These are phyloP conservation scores for Daldinia childiae DNA, from an alignment of 495 filamentous ascomycete species.

Conservation along the genomic window DNA sequence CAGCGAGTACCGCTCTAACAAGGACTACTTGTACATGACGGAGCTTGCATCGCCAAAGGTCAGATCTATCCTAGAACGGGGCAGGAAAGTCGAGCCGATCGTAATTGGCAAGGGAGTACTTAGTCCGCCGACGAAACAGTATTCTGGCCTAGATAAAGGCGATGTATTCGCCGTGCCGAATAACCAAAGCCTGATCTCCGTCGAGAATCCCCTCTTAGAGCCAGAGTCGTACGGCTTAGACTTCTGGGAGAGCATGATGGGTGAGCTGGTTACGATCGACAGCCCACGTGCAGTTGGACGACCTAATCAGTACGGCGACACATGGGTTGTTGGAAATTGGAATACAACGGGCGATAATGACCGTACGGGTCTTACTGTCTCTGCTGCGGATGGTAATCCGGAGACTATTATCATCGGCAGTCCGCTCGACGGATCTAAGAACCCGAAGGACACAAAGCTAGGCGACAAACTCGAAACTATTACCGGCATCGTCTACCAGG, in stretches of 20 bases:
- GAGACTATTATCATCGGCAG: conserved; percentile 67
- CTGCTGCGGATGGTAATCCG: conserved; percentile 64
- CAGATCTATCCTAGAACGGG: conserved; percentile 55
- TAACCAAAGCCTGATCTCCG: conserved; percentile 60
- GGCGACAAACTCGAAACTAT: conserved; percentile 66
- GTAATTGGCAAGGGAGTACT: conserved; percentile 61
- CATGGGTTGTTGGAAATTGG: conserved; percentile 69
- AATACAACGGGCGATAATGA: conserved; percentile 60
- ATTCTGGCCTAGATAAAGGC: conserved; percentile 61
- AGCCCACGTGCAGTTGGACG: conserved; percentile 57
- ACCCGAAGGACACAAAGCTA: conserved; percentile 62
- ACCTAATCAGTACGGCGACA: conserved; percentile 68
- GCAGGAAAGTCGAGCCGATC: conserved; percentile 58
- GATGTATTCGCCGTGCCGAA: conserved; percentile 66
- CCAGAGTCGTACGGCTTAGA: conserved; percentile 67
- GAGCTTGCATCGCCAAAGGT: conserved; percentile 62
- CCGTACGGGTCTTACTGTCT: conserved; percentile 65
- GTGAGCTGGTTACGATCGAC: conserved; percentile 65
- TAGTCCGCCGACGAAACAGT: conserved; percentile 62
- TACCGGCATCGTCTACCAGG: conserved; percentile 65
- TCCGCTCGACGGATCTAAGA: conserved; percentile 67
- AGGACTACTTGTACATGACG: conserved; percentile 64
- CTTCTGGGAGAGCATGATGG: conserved; percentile 70
- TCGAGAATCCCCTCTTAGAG: conserved; percentile 61
- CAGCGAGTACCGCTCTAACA: conserved; percentile 61